Evolutionary conservation across 2,329 filamentous ascomycete species (phyloP), one percentile per base, ranked within the genome.

Genomic region (Furcasterigmium furcatum): DNA sequence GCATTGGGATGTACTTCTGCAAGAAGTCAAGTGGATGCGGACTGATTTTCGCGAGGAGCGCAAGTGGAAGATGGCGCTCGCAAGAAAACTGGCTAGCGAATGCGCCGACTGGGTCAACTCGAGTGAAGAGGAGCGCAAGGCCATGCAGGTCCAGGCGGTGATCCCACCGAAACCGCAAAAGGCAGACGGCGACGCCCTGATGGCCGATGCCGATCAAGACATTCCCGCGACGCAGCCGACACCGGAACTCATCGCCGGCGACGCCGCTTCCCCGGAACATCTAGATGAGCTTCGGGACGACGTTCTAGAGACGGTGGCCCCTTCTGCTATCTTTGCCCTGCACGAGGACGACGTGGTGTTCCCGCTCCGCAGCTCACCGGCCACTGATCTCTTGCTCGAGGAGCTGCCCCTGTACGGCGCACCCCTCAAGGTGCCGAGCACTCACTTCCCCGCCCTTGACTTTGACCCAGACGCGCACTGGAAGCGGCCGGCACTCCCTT

Each of bases 1-100:
- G 2, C 92, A 97, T 55, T 88, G 85, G 80, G 94, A 99, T 66
- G 78, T 92, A 43, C 65, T 97, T 45, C 71, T 99, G 25, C 80
- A 91, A 55, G 91, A 99, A 70, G 89, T 92, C 80, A 95, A 91
- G 64, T 97, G 92, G 92, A 95, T 99, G 89, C 82, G 91, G 42
- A 96, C 91, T 2, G 94, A 99, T 65, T 97, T 96, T 59, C 80
- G 87, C 43, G 89, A 96, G 65, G 94, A 97, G 64, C 76, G 90
- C 34, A 96, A 95, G 62, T 96, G 91, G 91, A 97, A 96, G 68
- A 84, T 82, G 59, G 80, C 87, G 3, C 79, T 86, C 29, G 91
- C 91, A 5, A 85, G 85, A 47, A 90, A 85, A 46, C 74, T 96
- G 48, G 94, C 91, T 2, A 74, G 84, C 57, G 88, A 86, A 57